A percentile compares a stretch with the other conserved stretches of the same genome.
Evolutionary conservation across 164 flowering plant genomes (phyloP).

Genomic region (Piper betle): DNA sequence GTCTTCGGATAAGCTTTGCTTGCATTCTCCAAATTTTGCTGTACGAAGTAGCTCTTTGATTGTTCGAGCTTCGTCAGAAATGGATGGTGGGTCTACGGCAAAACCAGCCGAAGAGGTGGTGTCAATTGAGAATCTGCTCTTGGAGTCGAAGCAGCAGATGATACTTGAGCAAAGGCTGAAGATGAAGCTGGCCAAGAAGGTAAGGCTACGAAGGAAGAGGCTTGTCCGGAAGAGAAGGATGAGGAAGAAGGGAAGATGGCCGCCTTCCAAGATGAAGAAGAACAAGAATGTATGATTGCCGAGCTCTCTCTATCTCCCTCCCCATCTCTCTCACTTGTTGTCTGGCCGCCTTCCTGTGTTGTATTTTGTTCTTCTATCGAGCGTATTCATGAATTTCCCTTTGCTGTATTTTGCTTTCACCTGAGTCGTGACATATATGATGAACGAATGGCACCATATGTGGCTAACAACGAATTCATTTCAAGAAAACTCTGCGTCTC

Average conservation of each 20-base stretch:
- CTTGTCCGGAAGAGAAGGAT: constrained; percentile 62
- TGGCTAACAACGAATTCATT: too few relatives aligned
- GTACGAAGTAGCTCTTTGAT: constrained; percentile 13
- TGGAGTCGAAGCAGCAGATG: constrained; percentile 69
- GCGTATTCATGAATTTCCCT: too few relatives aligned
- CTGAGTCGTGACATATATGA: too few relatives aligned
- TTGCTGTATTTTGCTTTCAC: too few relatives aligned
- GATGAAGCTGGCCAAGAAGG: constrained; percentile 88
- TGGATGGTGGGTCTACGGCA: constrained; percentile 22
- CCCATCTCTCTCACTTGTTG: too few relatives aligned
- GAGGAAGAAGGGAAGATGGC: constrained; percentile 99
- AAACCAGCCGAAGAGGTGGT: constrained; percentile 25
- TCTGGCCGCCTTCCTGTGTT: too few relatives aligned
- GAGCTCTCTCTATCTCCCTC: too few relatives aligned
- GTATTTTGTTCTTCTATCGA: too few relatives aligned
- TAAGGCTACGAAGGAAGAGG: constrained; percentile 64
- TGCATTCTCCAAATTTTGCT: not conserved
- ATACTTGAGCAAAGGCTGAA: constrained; percentile 45
- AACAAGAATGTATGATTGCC: constrained; percentile 52
- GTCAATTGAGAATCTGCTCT: constrained; percentile 54
- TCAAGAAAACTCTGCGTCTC: too few relatives aligned
- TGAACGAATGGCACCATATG: too few relatives aligned
- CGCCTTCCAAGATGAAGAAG: constrained; percentile 94
- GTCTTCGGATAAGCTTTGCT: constrained; percentile 9
- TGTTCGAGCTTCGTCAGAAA: constrained; percentile 34